These are phyloP conservation scores for Mallotus japonicus DNA, from an alignment of 441 rosid species.

Conservation along the genomic window DNA sequence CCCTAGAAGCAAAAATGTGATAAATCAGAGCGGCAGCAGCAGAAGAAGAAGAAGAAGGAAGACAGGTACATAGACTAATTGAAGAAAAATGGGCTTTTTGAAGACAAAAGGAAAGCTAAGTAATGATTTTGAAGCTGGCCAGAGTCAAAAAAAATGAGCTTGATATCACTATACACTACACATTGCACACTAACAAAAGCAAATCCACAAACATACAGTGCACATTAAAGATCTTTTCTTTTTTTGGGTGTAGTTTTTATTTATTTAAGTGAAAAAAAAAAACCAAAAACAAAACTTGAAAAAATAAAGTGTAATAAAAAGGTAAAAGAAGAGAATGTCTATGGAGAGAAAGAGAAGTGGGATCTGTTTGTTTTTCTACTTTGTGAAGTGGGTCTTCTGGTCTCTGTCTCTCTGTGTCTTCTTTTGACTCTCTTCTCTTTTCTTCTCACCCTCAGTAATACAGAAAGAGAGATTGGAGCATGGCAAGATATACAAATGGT, in stretches of 20 bases:
- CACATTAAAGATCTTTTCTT: not conserved
- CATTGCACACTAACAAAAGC: slow-evolving; percentile 9
- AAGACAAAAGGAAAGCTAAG: slow-evolving; percentile 35
- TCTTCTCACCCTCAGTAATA: no score
- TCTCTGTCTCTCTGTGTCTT: not conserved
- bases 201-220: slow-evolving; percentile 20
- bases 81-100: slow-evolving; percentile 28
- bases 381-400: slow-evolving; percentile 10
- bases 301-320: not conserved
- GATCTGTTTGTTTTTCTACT: slow-evolving; percentile 23
- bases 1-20: slow-evolving; percentile 5
- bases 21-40: slow-evolving; percentile 8
- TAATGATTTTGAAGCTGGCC: slow-evolving; percentile 47
- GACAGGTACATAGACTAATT: slow-evolving; percentile 12
- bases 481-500: not conserved
- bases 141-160: slow-evolving; percentile 27
- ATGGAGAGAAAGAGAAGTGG: slow-evolving; percentile 15
- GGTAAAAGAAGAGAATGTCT: slow-evolving; percentile 15
- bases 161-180: not conserved
- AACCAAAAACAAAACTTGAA: not conserved
- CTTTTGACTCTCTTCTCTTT: slow-evolving; percentile 19
- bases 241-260: not conserved
- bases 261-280: not conserved
- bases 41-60: not conserved
- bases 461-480: not conserved